A percentile compares a stretch with the other conserved stretches of the same genome.
phyloP scores from a whole-genome alignment of 2,329 filamentous ascomycete species.

The Huntiella abstrusa region DNA sequence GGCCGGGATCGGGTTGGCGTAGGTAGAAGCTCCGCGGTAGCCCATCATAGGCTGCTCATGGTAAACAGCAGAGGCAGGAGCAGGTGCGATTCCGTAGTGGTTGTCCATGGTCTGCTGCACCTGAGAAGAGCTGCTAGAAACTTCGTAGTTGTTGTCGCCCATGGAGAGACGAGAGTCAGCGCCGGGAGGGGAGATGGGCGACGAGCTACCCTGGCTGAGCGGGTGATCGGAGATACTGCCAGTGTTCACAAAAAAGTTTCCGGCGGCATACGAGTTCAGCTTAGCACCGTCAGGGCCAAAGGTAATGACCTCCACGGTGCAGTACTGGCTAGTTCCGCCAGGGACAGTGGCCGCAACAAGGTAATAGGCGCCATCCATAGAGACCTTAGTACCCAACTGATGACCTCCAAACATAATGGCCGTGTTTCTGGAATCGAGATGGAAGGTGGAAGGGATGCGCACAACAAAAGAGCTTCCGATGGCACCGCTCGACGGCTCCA shows the following conservation, averaged over 20 bases:
- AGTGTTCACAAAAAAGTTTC: not conserved
- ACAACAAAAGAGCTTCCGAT: constrained; percentile 54
- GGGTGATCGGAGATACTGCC: not conserved
- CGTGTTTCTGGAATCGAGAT: constrained; percentile 2
- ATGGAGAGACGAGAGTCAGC: not conserved
- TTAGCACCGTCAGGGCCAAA: constrained; percentile 33
- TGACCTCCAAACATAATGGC: not conserved
- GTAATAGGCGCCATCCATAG: constrained; percentile 26
- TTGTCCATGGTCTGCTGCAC: not conserved
- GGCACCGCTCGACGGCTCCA: constrained; percentile 45
- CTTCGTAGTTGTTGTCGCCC: not conserved
- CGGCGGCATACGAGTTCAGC: constrained; percentile 15
- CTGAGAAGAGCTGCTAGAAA: not conserved
- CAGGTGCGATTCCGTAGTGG: not conserved
- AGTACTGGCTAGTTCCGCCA: constrained; percentile 18
- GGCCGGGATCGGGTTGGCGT: not conserved
- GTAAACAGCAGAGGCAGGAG: not conserved
- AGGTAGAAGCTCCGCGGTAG: not conserved
- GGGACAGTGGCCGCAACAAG: constrained; percentile 56
- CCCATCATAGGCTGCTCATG: not conserved
- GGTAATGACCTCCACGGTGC: constrained; percentile 32
- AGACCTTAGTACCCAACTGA: not conserved
- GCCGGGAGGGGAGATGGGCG: not conserved
- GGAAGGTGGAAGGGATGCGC: constrained; percentile 52
- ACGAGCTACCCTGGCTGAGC: not conserved